A percentile compares a stretch with the other conserved stretches of the same genome.
These are phyloP conservation scores for Trichomonas tenax DNA, from an alignment of 208 protist species.

Conservation along the genomic window DNA sequence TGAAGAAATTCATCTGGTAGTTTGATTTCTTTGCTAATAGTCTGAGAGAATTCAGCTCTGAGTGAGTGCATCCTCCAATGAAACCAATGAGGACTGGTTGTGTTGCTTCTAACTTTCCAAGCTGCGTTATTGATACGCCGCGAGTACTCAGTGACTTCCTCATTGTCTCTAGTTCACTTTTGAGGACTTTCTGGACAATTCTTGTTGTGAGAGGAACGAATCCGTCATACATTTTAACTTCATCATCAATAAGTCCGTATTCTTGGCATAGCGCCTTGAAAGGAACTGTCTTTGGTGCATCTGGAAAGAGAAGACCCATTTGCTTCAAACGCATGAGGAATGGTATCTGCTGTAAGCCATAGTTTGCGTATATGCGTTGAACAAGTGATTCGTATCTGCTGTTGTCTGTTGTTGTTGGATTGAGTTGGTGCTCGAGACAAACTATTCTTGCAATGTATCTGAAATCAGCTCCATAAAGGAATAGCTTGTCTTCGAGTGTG, in stretches of 20 bases:
- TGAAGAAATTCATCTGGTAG: not conserved
- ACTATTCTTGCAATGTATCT: not conserved
- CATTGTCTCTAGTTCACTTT: not conserved
- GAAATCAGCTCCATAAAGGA: not conserved
- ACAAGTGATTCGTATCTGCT: not conserved
- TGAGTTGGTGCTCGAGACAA: not conserved
- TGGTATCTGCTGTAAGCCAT: not conserved
- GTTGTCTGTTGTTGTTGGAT: not conserved
- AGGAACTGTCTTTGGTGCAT: not conserved
- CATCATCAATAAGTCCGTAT: not conserved
- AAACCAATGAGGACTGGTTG: not conserved
- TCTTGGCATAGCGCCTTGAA: not conserved
- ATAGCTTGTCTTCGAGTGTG: not conserved
- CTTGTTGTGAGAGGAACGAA: not conserved
- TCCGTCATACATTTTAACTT: not conserved
- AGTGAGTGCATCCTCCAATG: not conserved
- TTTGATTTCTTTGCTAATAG: not conserved
- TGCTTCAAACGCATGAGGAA: not conserved
- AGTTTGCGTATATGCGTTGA: not conserved
- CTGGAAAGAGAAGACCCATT: not conserved
- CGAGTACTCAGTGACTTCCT: not conserved
- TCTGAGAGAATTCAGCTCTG: not conserved
- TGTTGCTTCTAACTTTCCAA: not conserved
- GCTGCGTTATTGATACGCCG: not conserved
- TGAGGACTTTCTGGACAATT: not conserved